A percentile compares a stretch with the other conserved stretches of the same genome.
phyloP scores from a whole-genome alignment of 225 moss, liverwort and hornwort genomes.

The Antitrichia curtipendula region DNA sequence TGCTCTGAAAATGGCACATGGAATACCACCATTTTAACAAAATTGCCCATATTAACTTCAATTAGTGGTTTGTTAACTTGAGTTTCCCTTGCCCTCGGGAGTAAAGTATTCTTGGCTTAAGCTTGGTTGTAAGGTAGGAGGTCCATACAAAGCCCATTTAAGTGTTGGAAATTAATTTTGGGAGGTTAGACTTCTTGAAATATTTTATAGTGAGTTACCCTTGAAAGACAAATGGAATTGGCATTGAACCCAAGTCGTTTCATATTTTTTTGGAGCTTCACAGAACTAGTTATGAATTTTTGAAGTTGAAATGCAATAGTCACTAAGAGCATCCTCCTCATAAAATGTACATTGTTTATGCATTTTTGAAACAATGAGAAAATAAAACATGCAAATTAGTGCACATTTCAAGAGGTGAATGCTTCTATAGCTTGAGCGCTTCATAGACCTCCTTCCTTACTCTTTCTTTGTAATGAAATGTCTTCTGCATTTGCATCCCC shows the following conservation, averaged over 20 bases:
- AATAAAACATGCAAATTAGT: neutral
- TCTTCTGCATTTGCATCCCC: neutral
- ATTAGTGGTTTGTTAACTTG: fast-evolving
- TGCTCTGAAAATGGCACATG: too few relatives aligned
- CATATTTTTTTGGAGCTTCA: neutral
- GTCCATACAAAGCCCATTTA: neutral
- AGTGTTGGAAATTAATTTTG: neutral
- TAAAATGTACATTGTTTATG: neutral
- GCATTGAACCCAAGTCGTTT: neutral
- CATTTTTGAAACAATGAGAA: neutral
- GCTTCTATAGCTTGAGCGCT: fast-evolving
- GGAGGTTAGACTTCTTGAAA: neutral
- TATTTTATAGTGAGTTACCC: fast-evolving
- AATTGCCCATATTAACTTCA: too few relatives aligned
- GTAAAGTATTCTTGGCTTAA: too few relatives aligned
- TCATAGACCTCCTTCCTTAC: neutral
- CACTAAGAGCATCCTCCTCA: neutral
- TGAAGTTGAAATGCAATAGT: neutral
- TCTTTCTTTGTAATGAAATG: neutral
- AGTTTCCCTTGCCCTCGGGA: fast-evolving
- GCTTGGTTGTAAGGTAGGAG: too few relatives aligned
- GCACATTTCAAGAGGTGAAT: neutral
- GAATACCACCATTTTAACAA: too few relatives aligned
- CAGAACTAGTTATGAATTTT: neutral
- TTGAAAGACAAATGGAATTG: neutral